These are phyloP conservation scores for Mycena floridula DNA, from an alignment of 768 basidiomycete species.

Conservation along the genomic window DNA sequence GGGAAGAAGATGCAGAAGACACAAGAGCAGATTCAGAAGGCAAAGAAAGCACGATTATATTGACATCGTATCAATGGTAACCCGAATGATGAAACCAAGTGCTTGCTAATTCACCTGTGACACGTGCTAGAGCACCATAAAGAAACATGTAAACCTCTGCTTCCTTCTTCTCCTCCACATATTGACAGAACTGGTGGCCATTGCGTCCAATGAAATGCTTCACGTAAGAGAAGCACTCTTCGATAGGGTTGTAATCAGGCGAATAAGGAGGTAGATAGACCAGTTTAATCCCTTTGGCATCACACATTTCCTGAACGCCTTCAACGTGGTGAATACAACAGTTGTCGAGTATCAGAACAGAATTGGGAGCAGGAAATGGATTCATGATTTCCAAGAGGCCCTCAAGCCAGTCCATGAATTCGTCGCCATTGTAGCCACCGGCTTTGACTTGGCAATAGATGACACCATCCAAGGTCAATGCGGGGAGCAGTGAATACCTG, in stretches of 20 bases:
- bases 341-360: neutral
- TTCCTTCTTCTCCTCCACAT: slow-evolving; percentile 5
- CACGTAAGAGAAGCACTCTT: slow-evolving; percentile 25
- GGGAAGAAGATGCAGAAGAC: too few species aligned
- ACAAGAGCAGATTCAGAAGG: too few species aligned
- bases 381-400: neutral
- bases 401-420: neutral
- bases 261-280: slow-evolving; percentile 27
- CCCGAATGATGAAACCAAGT: slow-evolving; percentile 9
- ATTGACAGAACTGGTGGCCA: slow-evolving; percentile 6
- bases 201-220: slow-evolving; percentile 23
- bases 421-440: neutral
- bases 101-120: too few species aligned
- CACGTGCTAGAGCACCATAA: slow-evolving; percentile 1
- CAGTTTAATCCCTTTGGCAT: slow-evolving; percentile 16
- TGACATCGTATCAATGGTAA: slow-evolving; percentile 3
- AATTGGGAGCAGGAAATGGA: neutral
- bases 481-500: slow-evolving; percentile 14
- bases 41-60: too few species aligned
- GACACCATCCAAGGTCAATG: slow-evolving; percentile 10
- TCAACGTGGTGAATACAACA: neutral
- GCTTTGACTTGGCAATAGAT: slow-evolving; percentile 10
- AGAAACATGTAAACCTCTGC: slow-evolving; percentile 4
- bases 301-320: slow-evolving; percentile 4
- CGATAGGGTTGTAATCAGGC: too few species aligned